Conservation (phyloP, 2,329 filamentous ascomycete genomes). For the Tolypocladium tundrense region DNA sequence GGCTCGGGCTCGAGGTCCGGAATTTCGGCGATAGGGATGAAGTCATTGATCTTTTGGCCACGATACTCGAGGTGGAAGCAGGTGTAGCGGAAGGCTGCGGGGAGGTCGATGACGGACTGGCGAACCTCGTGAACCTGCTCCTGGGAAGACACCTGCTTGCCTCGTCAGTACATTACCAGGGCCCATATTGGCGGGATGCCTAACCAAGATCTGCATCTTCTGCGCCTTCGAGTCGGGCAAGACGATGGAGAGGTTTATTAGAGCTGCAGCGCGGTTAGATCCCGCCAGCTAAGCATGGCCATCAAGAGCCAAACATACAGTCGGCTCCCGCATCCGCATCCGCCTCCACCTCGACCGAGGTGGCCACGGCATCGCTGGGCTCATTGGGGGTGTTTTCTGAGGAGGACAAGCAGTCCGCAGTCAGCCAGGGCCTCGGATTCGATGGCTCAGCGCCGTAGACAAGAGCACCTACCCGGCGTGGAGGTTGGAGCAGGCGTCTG, state of each 20-base stretch:
- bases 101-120: conserved; percentile 90
- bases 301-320: conserved; percentile 13
- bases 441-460: background rate
- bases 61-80: conserved; percentile 97
- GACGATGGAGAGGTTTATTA: conserved; percentile 60
- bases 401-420: background rate
- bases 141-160: conserved; percentile 66
- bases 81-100: conserved; percentile 89
- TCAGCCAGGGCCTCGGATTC: background rate
- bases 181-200: conserved; percentile 9
- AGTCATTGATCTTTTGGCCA: conserved; percentile 87
- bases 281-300: background rate
- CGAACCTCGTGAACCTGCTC: conserved; percentile 97
- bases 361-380: conserved; percentile 12
- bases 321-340: conserved; percentile 23
- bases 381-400: conserved; percentile 13
- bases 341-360: conserved; percentile 15
- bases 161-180: background rate
- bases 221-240: conserved; percentile 65
- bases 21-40: conserved; percentile 83
- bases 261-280: conserved; percentile 22
- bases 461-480: conserved; percentile 7
- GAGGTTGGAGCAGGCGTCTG: conserved; percentile 12
- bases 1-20: conserved; percentile 66
- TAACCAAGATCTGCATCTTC: conserved; percentile 78